A percentile compares a stretch with the other conserved stretches of the same genome.
phyloP scores from a whole-genome alignment of 2,329 filamentous ascomycete genomes.

The Lizonia empirigonia region DNA sequence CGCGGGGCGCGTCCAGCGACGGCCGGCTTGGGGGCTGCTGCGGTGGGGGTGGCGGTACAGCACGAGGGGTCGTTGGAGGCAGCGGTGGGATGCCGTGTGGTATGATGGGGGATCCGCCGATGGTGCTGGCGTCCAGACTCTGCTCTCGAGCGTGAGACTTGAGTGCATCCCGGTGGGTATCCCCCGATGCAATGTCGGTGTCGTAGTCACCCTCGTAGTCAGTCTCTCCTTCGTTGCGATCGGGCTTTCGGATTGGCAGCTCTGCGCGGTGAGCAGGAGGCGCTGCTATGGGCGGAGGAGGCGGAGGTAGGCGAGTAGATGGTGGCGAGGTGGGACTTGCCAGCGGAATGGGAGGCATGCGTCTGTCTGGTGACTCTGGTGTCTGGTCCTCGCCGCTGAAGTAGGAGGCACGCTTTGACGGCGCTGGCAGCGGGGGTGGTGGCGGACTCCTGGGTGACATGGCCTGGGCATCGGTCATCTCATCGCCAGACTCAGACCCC shows the following conservation, averaged over 20 bases:
- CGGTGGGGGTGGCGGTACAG: conserved; percentile 60
- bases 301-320: conserved; percentile 52
- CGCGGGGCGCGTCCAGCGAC: conserved; percentile 69
- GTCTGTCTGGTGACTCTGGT: conserved; percentile 38
- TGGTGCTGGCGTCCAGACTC: conserved; percentile 70
- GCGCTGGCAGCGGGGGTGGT: conserved; percentile 33
- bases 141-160: conserved; percentile 80
- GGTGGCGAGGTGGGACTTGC: conserved; percentile 43
- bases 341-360: conserved; percentile 60
- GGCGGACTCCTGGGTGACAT: conserved; percentile 39
- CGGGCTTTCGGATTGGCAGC: conserved; percentile 49
- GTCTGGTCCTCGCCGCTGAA: conserved; percentile 47
- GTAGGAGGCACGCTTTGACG: conserved; percentile 50
- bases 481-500: conserved; percentile 88
- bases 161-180: conserved; percentile 90
- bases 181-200: conserved; percentile 93
- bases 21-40: conserved; percentile 61
- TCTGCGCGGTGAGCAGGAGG: conserved; percentile 48
- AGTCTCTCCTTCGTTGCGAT: conserved; percentile 79
- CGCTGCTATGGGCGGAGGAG: conserved; percentile 53
- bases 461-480: conserved; percentile 58
- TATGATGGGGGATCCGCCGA: conserved; percentile 48
- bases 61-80: conserved; percentile 47
- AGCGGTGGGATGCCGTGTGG: conserved; percentile 43
- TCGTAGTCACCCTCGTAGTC: conserved; percentile 99